Conservation (phyloP, 2,329 filamentous ascomycete genomes). For the Canariomyces notabilis region DNA sequence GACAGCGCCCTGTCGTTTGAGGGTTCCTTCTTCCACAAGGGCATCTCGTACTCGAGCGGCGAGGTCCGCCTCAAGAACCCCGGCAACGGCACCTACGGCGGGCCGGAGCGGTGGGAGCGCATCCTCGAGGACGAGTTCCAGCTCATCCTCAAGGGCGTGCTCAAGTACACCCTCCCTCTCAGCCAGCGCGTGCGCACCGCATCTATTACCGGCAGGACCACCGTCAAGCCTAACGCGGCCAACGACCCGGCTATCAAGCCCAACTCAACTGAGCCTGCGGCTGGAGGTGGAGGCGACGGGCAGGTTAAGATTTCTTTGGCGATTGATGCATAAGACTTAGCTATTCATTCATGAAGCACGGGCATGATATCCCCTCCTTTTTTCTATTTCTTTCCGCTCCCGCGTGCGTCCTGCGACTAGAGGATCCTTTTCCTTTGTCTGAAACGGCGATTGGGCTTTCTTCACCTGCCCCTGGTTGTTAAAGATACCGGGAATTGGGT, state of each 20-base stretch:
- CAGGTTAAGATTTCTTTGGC: conserved; percentile 15
- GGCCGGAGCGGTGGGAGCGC: conserved; percentile 80
- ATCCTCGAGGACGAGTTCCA: conserved; percentile 91
- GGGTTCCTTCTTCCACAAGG: conserved; percentile 77
- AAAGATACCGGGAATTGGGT: conserved; percentile 20
- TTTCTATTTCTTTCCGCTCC: neutral
- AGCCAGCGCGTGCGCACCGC: conserved; percentile 56
- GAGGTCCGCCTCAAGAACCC: conserved; percentile 78
- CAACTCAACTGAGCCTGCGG: conserved; percentile 32
- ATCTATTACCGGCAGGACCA: conserved; percentile 54
- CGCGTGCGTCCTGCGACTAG: conserved; percentile 1
- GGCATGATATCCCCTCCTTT: no score
- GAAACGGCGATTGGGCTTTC: neutral
- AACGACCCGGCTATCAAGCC: conserved; percentile 42
- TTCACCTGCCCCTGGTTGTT: conserved; percentile 10
- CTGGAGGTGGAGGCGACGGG: neutral
- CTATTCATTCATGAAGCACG: conserved; percentile 2
- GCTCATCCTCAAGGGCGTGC: conserved; percentile 81
- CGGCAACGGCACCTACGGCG: conserved; percentile 83
- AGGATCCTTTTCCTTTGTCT: conserved; percentile 1
- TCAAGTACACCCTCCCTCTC: conserved; percentile 71
- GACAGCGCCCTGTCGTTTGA: conserved; percentile 87
- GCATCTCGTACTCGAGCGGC: conserved; percentile 67
- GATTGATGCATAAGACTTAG: conserved; percentile 1
- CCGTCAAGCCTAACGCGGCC: conserved; percentile 58